phyloP scores from a whole-genome alignment of 176 grass and related monocot genomes.

The Urochloa ruziziensis region DNA sequence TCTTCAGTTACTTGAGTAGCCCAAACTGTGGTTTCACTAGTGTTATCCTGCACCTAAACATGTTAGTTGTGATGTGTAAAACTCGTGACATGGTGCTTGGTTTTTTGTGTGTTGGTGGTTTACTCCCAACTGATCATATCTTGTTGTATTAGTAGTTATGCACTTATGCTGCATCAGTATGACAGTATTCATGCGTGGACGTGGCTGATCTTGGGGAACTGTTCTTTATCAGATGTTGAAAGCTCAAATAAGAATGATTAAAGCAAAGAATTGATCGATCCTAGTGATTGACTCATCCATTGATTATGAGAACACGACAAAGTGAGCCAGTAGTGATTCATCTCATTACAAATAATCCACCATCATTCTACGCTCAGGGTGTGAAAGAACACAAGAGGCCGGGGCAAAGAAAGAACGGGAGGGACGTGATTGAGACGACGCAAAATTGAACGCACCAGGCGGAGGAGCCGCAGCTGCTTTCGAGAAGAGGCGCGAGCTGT shows the following conservation, averaged over 20 bases:
- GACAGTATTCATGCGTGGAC: not conserved
- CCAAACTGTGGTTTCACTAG: no score
- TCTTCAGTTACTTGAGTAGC: no score
- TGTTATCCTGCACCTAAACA: no score
- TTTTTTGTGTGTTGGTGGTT: no score
- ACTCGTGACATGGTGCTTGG: no score
- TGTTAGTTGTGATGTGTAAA: no score
- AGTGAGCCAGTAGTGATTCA: not conserved
- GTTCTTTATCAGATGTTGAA: not conserved
- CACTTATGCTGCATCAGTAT: no score
- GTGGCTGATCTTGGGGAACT: not conserved
- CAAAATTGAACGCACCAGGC: slow-evolving; percentile 56
- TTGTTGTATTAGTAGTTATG: not conserved
- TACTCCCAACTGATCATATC: no score
- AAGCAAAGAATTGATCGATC: not conserved
- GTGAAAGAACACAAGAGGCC: not conserved
- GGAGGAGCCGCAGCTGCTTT: no score
- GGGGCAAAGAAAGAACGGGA: not conserved
- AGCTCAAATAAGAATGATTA: not conserved
- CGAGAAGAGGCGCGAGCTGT: no score
- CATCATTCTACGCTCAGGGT: not conserved
- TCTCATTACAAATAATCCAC: not conserved
- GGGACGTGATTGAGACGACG: not conserved
- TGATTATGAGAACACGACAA: not conserved
- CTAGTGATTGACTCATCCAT: not conserved